A percentile compares a stretch with the other conserved stretches of the same genome.
These are phyloP conservation scores for Candida broadrunensis DNA, from an alignment of 805 yeast species.

Conservation along the genomic window DNA sequence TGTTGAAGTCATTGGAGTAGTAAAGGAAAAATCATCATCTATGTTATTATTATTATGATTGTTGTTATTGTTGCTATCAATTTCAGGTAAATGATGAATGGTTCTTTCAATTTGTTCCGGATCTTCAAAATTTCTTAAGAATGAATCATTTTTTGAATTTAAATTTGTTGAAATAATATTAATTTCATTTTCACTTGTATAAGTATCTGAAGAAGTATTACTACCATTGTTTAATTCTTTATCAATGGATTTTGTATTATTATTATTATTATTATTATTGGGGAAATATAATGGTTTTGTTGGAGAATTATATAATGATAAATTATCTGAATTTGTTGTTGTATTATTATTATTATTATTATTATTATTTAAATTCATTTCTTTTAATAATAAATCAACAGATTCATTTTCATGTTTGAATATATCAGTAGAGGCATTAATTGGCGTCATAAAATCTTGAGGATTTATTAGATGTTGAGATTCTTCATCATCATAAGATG, in stretches of 20 bases:
- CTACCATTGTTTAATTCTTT: background rate
- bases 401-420: constrained; percentile 28
- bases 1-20: constrained; percentile 20
- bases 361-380: constrained; percentile 16
- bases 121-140: constrained; percentile 20
- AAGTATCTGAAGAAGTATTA: constrained; percentile 31
- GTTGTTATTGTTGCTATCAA: too few species aligned
- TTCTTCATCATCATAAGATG: constrained; percentile 3
- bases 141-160: constrained; percentile 4
- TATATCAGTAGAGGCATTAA: constrained; percentile 11
- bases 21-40: constrained; percentile 24
- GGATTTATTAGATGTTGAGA: constrained; percentile 5
- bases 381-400: constrained; percentile 26
- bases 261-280: constrained; percentile 3
- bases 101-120: constrained; percentile 9
- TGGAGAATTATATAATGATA: constrained; percentile 23
- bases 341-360: background rate
- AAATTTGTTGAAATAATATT: background rate
- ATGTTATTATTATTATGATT: constrained; percentile 9
- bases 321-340: background rate
- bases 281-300: constrained; percentile 32
- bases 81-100: background rate
- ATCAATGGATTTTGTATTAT: background rate
- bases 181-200: constrained; percentile 28
- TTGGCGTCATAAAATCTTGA: constrained; percentile 3